Evolutionary conservation across 306 rosid genomes (phyloP), one percentile per base, ranked within the genome.

Genomic region (Dalbergia cultrata): DNA sequence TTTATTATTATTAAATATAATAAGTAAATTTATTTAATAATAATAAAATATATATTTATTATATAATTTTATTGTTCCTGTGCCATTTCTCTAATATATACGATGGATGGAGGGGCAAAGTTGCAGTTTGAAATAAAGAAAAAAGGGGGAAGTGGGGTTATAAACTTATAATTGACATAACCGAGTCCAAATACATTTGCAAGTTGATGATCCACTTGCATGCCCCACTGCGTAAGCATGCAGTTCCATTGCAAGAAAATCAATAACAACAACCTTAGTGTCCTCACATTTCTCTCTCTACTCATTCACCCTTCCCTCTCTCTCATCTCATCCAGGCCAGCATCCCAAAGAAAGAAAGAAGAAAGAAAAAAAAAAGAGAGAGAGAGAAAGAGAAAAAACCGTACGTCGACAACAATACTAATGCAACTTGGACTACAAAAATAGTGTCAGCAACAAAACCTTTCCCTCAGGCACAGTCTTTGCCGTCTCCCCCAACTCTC

Each of bases 151-250:
- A 9, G 18, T 19, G 18, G n/a, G 57, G 56, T 9, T 12, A 47
- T 4, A 44, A 49, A 11, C 12, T 12, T 16, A 60, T 33, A 75
- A 72, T 60, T 53, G 76, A 35, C 18, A 33, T 74, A 57, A 71
- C 57, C 39, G n/a, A 54, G 70, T 72, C 86, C 72, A 74, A 79
- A 69, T 19, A 44, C 72, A 70, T 14, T 54, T 70, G 87, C 89
- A 83, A 86, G 79, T 86, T 86, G 89, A 67, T 14, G 7, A 83
- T 84, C 90, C 87, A 87, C 90, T 87, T 87, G 90, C 90, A 80
- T 3, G 71, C 11, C 37, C 1, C 53, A 70, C 77, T 79, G 84
- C 90, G 77, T 73, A 77, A 87, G 90, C 84, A 54, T 54, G 60
- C 60, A 54, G 22, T 2, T 62, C 9, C 65, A 63, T 58, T 34